These are phyloP conservation scores for Aspergillus fijiensis DNA, from an alignment of 2,329 filamentous ascomycete species.

Conservation along the genomic window DNA sequence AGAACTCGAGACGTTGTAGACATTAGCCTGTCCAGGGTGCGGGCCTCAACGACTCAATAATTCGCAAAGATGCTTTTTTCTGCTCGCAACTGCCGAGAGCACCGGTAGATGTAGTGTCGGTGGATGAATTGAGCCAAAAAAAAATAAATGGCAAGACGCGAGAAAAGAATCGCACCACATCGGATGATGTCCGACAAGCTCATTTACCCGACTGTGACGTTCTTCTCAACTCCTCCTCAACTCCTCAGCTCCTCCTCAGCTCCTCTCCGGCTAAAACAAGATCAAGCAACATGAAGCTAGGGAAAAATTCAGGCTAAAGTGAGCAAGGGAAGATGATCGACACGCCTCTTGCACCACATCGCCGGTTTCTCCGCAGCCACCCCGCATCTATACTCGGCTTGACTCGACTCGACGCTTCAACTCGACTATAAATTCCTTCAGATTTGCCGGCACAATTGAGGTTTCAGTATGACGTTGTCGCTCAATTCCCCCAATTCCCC, in stretches of 20 bases:
- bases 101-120: not conserved
- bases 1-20: too few species aligned
- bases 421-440: too few species aligned
- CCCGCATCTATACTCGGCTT: not conserved
- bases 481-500: not conserved
- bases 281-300: not conserved
- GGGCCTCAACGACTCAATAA: too few species aligned
- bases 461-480: not conserved
- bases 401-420: too few species aligned
- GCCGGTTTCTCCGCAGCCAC: not conserved
- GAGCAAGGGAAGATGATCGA: not conserved
- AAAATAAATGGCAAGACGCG: not conserved
- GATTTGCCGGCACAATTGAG: too few species aligned
- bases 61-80: too few species aligned
- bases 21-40: too few species aligned
- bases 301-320: not conserved
- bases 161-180: not conserved
- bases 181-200: not conserved
- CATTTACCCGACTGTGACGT: not conserved
- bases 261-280: not conserved
- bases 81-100: not conserved
- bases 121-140: not conserved
- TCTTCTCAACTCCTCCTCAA: too few species aligned
- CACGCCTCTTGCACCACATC: not conserved
- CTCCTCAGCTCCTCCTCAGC: not conserved